A percentile compares a stretch with the other conserved stretches of the same genome.
These are phyloP conservation scores for Amesomyces nigricolor DNA, from an alignment of 2,329 filamentous ascomycete species.

Conservation along the genomic window DNA sequence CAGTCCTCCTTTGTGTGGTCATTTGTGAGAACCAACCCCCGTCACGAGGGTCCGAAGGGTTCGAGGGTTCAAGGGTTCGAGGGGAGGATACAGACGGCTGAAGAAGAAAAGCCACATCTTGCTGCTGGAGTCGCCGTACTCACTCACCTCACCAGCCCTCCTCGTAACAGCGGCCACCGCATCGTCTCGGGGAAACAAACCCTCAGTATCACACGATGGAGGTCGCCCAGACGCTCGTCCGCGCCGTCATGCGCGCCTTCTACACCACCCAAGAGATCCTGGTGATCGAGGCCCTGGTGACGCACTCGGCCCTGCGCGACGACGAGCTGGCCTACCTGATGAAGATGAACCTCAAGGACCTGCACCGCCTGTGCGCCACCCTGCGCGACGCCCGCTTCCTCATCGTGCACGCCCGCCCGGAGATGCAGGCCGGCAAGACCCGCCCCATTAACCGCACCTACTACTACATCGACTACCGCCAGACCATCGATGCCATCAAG, in stretches of 20 bases:
- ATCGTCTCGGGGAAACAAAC: slow-evolving; percentile 40
- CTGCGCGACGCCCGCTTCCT: slow-evolving; percentile 83
- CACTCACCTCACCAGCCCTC: not conserved
- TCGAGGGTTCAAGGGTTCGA: not conserved
- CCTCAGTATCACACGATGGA: slow-evolving; percentile 18
- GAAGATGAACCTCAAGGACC: slow-evolving; percentile 83
- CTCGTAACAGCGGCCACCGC: not conserved
- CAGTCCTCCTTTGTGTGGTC: not conserved
- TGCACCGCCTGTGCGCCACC: slow-evolving; percentile 82
- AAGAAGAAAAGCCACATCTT: not conserved
- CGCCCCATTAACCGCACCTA: slow-evolving; percentile 83
- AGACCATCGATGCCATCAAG: slow-evolving; percentile 93
- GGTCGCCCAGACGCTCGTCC: slow-evolving; percentile 30
- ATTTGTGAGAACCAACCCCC: not conserved
- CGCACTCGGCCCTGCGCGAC: slow-evolving; percentile 73
- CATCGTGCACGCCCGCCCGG: slow-evolving; percentile 69
- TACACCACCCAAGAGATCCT: slow-evolving; percentile 69
- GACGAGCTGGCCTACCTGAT: slow-evolving; percentile 83
- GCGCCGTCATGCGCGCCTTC: slow-evolving; percentile 69
- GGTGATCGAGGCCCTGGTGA: slow-evolving; percentile 70
- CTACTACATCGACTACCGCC: slow-evolving; percentile 94
- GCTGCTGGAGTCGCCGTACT: not conserved
- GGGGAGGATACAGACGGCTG: not conserved
- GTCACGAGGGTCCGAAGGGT: too few relatives aligned
- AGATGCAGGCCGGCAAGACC: slow-evolving; percentile 73